Base-by-base conservation (phyloP, 306 rosid species). In the Gillenia trifoliata region DNA sequence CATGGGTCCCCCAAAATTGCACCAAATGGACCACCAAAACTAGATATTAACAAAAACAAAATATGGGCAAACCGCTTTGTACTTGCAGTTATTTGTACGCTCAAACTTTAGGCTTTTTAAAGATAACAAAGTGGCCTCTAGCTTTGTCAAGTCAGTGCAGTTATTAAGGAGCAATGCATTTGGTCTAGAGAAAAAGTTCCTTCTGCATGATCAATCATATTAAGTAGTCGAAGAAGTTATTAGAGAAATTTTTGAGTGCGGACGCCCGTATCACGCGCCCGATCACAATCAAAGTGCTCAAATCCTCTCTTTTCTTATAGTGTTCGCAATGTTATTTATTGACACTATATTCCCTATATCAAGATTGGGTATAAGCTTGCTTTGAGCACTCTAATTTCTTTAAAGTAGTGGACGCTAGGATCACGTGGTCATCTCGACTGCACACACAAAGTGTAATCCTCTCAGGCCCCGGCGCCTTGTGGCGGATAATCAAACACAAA, bases 361-460 rank as follows among this genome's bases (percentile, higher is more conserved):
- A 47, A 5, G 52, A 47, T 45, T 19, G 0, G 13, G 20, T 5
- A 15, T 45, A 45, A 4, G 74, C 73, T 85, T 82, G 76, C 78
- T 85, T 85, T 85, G 86, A 85, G 82, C 84, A 76, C 83, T 78
- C 78, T 76, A 85, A 85, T 82, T 85, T 82, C 67, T 79, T 82
- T 2, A 11, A 40, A 40, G 40, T 38, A 40, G 20, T 45, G 20
- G 0, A 45, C 2, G 0, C 52, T 16, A 1, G 10, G 0, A 40
- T 11, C 15, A 10, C 45, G 15, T 40, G 11, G 11, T 40, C 4
- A 1, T 40, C 1, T 40, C n/a, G 0, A 40, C 4, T 40, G 45
- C 45, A 40, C 15, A 40, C 45, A 40, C 45, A 10, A 38, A 38
- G 4, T 2, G 4, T n/a, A 7, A 16, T 16, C 52, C 20, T 47